Base-by-base conservation (phyloP, 1,284 basidiomycete genomes). In the Tremellales sp. region DNA sequence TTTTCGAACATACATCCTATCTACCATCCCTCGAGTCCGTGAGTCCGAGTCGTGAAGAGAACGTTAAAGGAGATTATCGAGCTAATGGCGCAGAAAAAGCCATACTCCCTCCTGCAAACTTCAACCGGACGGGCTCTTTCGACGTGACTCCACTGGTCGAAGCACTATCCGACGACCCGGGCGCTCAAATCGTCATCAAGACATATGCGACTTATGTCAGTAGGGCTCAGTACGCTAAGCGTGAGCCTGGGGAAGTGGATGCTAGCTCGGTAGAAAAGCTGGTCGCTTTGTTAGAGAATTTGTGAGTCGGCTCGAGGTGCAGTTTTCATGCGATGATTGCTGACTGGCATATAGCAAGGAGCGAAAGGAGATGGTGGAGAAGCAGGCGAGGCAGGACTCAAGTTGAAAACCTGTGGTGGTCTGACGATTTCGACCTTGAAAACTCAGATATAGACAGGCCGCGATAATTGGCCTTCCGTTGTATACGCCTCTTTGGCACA, bases 231-330 rank as follows among this genome's bases (percentile, higher is more conserved):
- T 83, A 84, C 56, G 80, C 81, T 0, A 75, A 77, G 2, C 71
- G 76, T 42, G 86, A 87, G 59, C 82, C 85, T 25, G 80, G 78
- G 0, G 84, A 87, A 66, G 76, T 74, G 41, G 87, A 90, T 67
- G 89, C 84, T 58, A 75, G 79, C 46, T 69, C 80, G 3, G 85
- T 84, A 2, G 79, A 87, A 62, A 76, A 77, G 45, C 82, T 85
- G 2, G 82, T 82, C 2, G 75, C 78, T 42, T 79, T 83, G 56
- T 84, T 90, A 29, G 75, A 79, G 62, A 76, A 76, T 70, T 75
- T 75, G 82, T 81, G 53, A 54, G 77, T 70, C 19, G 19, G 13
- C 19, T 13, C n/a, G n/a, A n/a, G n/a, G n/a, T n/a, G n/a, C n/a
- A n/a, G n/a, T n/a, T n/a, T n/a, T n/a, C n/a, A n/a, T n/a, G n/a